These are phyloP conservation scores for Arabidopsis lyrata DNA, from an alignment of 441 rosid species.

Conservation along the genomic window DNA sequence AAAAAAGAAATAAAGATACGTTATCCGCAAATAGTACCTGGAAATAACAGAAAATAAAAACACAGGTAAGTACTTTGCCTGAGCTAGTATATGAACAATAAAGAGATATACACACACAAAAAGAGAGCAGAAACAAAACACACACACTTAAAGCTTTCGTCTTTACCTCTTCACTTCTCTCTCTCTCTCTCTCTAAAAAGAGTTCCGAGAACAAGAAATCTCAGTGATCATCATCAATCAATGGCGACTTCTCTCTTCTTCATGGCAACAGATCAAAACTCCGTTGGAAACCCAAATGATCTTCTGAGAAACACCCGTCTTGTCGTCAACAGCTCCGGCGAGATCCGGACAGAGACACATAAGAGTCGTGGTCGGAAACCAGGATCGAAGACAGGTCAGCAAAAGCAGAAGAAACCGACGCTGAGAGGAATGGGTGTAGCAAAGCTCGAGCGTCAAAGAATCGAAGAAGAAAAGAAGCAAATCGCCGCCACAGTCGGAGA, in stretches of 20 bases:
- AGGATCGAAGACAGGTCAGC: constrained; percentile 42
- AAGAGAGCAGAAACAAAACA: constrained; percentile 26
- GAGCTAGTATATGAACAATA: constrained; percentile 22
- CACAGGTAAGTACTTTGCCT: constrained; percentile 41
- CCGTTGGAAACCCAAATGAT: constrained; percentile 34
- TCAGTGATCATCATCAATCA: constrained; percentile 34
- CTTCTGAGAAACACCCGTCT: constrained; percentile 27
- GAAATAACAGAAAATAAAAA: constrained; percentile 45
- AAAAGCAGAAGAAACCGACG: constrained; percentile 55
- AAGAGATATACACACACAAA: constrained; percentile 25
- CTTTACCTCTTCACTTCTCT: constrained; percentile 38
- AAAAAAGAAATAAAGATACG: constrained; percentile 9
- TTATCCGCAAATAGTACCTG: constrained; percentile 48
- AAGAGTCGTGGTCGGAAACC: constrained; percentile 52
- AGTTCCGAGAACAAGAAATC: background rate
- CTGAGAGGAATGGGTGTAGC: constrained; percentile 87
- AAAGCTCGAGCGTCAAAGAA: constrained; percentile 62
- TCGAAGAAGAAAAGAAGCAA: constrained; percentile 49
- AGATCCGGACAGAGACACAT: constrained; percentile 39
- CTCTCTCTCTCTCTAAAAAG: constrained; percentile 39
- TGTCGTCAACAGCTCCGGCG: constrained; percentile 20
- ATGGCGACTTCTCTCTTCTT: constrained; percentile 59
- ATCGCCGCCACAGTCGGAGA: constrained; percentile 33
- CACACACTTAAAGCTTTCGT: constrained; percentile 21
- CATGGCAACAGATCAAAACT: constrained; percentile 38